phyloP scores from a whole-genome alignment of 176 grass and related monocot genomes.

The Lolium perenne region DNA sequence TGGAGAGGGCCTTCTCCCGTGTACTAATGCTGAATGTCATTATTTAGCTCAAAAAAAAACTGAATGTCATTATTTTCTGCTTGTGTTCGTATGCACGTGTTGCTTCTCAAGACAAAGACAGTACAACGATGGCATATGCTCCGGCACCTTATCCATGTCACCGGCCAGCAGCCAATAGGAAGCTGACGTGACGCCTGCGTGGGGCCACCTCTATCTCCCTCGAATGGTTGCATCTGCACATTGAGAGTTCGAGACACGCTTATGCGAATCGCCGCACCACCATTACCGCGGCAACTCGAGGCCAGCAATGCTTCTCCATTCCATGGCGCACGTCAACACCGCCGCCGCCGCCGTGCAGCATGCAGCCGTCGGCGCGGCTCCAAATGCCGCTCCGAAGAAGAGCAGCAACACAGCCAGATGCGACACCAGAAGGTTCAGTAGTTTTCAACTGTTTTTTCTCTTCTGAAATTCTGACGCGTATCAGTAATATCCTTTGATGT shows the following conservation, averaged over 20 bases:
- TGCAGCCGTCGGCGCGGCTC: neutral
- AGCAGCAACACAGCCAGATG: conserved; percentile 2
- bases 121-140: conserved; percentile 49
- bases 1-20: neutral
- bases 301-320: conserved; percentile 50
- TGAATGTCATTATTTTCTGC: neutral
- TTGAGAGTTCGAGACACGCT: neutral
- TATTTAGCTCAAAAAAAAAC: too few relatives aligned
- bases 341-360: conserved; percentile 15
- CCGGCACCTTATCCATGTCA: conserved; percentile 53
- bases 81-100: neutral
- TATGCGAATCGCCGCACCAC: neutral
- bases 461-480: neutral
- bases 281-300: neutral
- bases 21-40: too few relatives aligned
- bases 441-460: neutral
- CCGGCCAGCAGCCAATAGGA: conserved; percentile 52
- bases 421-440: conserved; percentile 41
- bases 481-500: neutral
- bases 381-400: conserved; percentile 26
- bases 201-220: conserved; percentile 55
- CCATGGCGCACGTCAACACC: conserved; percentile 35
- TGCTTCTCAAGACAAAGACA: neutral
- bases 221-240: neutral
- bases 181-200: conserved; percentile 1